Evolutionary conservation across 2,329 filamentous ascomycete genomes (phyloP).

Genomic region (Microdochium paspali): DNA sequence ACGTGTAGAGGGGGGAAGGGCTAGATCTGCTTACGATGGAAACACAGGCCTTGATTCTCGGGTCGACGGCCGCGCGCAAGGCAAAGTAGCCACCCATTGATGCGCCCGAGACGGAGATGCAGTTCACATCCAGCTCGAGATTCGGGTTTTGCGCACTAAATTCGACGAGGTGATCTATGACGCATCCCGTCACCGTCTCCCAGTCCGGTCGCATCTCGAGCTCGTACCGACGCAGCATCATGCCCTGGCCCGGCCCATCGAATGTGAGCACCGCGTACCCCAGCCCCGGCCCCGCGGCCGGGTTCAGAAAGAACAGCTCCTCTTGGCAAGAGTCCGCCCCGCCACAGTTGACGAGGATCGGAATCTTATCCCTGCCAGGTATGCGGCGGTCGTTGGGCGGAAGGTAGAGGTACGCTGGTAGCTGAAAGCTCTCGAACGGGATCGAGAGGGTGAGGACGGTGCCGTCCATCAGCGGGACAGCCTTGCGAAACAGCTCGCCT

Average conservation of each 20-base stretch:
- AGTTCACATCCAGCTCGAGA: constrained; percentile 22
- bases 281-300: constrained; percentile 11
- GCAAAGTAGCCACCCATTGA: constrained; percentile 36
- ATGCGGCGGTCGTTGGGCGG: constrained; percentile 13
- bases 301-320: constrained; percentile 26
- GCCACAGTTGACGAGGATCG: constrained; percentile 22
- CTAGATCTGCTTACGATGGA: constrained; percentile 13
- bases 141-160: constrained; percentile 9
- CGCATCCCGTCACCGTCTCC: constrained; percentile 20
- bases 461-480: constrained; percentile 16
- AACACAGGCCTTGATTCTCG: constrained; percentile 32
- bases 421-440: constrained; percentile 23
- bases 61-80: constrained; percentile 28
- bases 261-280: constrained; percentile 35
- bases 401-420: constrained; percentile 27
- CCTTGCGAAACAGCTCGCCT: constrained; percentile 15
- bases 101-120: constrained; percentile 25
- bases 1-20: no score
- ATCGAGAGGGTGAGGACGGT: constrained; percentile 21
- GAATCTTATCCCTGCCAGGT: constrained; percentile 15
- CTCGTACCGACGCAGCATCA: constrained; percentile 18
- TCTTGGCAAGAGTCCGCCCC: constrained; percentile 28
- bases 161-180: constrained; percentile 19
- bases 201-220: constrained; percentile 25
- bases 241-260: constrained; percentile 35